Base-by-base conservation (phyloP, 495 filamentous ascomycete genomes). In the Tetracladium setigerum region DNA sequence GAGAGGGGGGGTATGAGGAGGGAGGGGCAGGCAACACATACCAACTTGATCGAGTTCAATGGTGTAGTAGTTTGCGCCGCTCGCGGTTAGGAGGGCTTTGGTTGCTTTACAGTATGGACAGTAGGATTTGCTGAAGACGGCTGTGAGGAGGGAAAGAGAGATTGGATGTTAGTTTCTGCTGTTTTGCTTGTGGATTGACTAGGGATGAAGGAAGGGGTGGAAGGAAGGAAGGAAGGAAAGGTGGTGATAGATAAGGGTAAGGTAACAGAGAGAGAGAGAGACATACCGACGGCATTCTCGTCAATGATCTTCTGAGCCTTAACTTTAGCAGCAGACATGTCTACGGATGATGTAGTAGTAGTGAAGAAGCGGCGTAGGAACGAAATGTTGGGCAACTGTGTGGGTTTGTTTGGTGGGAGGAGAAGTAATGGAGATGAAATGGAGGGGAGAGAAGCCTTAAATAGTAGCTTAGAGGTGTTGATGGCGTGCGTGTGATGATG, bases 71-170 rank as follows among this genome's bases (percentile, higher is more conserved):
- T 89, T 87, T 37, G 87, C 89, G 53, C 80, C 79, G 48, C 78
- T 39, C 32, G 80, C 67, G 55, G 68, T 74, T 55, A 99, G 72
- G 32, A 88, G 70, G 9, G 64, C 42, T 79, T 96, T 96, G 53
- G 81, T 79, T 44, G 89, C 74, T 27, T 62, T 69, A 74, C 91
- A 97, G 78, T 95, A 91, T n/a, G 91, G 90, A 77, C 92, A 99
- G 69, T 85, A 95, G 12, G 83, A 87, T 71, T 99, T 99, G 64
- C 80, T 86, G 78, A 98, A 98, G 54, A 98, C 85, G 50, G 90
- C 87, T 90, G 39, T 17, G n/a, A 8, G 8, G 11, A 13, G 7
- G 11, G 22, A 27, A 13, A 13, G 7, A 8, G 22, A 27, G 22
- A 27, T 7, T 27, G 22, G 13, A 4, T 27, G 22, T 27, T 27